Percentiles rank a stretch among this genome's conserved stretches.
Evolutionary conservation across 2,329 filamentous ascomycete genomes (phyloP).

Genomic region (Diaporthe ilicicola): DNA sequence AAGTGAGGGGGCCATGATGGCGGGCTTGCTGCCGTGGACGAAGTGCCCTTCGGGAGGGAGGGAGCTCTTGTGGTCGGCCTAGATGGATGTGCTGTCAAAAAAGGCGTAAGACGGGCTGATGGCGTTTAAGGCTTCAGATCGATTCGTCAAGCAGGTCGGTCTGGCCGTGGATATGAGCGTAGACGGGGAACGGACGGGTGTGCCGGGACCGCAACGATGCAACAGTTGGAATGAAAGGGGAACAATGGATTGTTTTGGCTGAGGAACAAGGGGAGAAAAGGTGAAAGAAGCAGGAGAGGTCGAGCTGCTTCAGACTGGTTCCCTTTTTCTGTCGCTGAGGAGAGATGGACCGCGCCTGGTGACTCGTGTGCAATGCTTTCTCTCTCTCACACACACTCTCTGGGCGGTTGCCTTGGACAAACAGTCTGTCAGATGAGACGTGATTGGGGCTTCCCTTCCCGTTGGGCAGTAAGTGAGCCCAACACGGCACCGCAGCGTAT

Average conservation of each 20-base stretch:
- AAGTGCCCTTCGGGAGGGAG: background rate
- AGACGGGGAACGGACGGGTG: background rate
- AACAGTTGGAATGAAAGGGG: background rate
- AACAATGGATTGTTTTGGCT: background rate
- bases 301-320: background rate
- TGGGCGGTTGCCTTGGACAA: background rate
- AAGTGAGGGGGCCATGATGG: constrained; percentile 35
- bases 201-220: background rate
- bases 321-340: background rate
- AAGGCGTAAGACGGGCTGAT: background rate
- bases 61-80: background rate
- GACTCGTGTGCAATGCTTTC: background rate
- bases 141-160: background rate
- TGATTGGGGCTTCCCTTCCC: too few species aligned
- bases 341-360: background rate
- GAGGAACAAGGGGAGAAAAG: background rate
- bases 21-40: background rate
- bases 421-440: background rate
- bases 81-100: background rate
- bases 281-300: background rate
- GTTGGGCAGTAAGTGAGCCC: background rate
- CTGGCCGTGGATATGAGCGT: background rate
- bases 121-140: background rate
- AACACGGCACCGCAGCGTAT: background rate
- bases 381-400: background rate